phyloP scores from a whole-genome alignment of 768 basidiomycete genomes.

The Exidia glandulosa region DNA sequence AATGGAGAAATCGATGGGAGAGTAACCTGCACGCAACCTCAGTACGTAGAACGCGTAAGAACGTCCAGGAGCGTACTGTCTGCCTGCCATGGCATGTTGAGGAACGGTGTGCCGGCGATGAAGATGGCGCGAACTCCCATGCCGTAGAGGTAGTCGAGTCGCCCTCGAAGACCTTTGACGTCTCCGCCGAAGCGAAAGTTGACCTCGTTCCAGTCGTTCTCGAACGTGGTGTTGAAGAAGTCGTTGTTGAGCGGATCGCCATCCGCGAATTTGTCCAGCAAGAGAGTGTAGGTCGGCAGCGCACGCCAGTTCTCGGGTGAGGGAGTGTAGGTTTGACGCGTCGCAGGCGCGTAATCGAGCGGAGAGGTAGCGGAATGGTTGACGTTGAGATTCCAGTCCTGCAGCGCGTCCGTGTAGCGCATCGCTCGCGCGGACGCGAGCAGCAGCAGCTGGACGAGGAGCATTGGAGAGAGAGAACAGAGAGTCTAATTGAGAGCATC shows the following conservation, averaged over 20 bases:
- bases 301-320: slow-evolving; percentile 83
- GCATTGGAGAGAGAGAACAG: neutral
- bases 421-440: slow-evolving; percentile 35
- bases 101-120: slow-evolving; percentile 83
- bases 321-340: slow-evolving; percentile 56
- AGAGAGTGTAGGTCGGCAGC: slow-evolving; percentile 67
- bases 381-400: slow-evolving; percentile 66
- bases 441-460: slow-evolving; percentile 28
- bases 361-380: slow-evolving; percentile 61
- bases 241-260: slow-evolving; percentile 90
- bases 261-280: slow-evolving; percentile 90
- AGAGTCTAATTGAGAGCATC: neutral
- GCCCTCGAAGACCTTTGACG: slow-evolving; percentile 60
- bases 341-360: slow-evolving; percentile 48
- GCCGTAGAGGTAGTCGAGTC: slow-evolving; percentile 78
- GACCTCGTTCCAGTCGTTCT: slow-evolving; percentile 80
- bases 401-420: slow-evolving; percentile 56
- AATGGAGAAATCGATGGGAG: slow-evolving; percentile 82
- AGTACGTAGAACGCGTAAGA: slow-evolving; percentile 4
- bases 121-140: slow-evolving; percentile 82
- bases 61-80: slow-evolving; percentile 56
- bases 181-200: slow-evolving; percentile 87
- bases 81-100: slow-evolving; percentile 96
- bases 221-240: slow-evolving; percentile 68
- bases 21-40: slow-evolving; percentile 53